phyloP scores from a whole-genome alignment of 805 yeast genomes.

The Saccharomycopsis javanensis region DNA sequence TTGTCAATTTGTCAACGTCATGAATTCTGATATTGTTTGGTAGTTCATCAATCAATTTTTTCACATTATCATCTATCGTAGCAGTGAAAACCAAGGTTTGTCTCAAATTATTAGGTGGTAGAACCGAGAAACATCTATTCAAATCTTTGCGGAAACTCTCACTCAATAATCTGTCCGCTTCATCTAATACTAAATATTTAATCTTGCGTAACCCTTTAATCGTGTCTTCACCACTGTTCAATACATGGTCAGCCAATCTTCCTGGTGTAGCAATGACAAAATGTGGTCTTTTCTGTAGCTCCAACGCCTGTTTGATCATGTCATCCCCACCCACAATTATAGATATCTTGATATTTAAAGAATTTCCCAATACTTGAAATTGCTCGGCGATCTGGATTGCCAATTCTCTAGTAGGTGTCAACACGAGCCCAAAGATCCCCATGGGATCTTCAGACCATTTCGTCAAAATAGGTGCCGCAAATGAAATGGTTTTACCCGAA shows the following conservation, averaged over 20 bases:
- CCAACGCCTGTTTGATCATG: slow-evolving; percentile 78
- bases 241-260: slow-evolving; percentile 83
- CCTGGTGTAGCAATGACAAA: slow-evolving; percentile 97
- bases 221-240: slow-evolving; percentile 83
- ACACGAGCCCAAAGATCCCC: slow-evolving; percentile 80
- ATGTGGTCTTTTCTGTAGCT: slow-evolving; percentile 78
- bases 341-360: slow-evolving; percentile 72
- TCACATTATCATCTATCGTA: slow-evolving; percentile 87
- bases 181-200: slow-evolving; percentile 81
- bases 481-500: slow-evolving; percentile 94
- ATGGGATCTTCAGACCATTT: slow-evolving; percentile 92
- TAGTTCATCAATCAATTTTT: slow-evolving; percentile 61
- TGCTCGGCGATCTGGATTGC: slow-evolving; percentile 97
- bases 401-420: slow-evolving; percentile 90
- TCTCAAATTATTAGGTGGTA: slow-evolving; percentile 55
- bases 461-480: slow-evolving; percentile 94
- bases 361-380: slow-evolving; percentile 83
- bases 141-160: slow-evolving; percentile 76
- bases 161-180: slow-evolving; percentile 86
- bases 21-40: slow-evolving; percentile 51
- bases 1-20: slow-evolving; percentile 52
- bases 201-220: slow-evolving; percentile 68
- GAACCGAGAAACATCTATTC: slow-evolving; percentile 54
- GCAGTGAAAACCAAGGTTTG: slow-evolving; percentile 93
- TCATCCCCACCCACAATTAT: slow-evolving; percentile 94